phyloP scores from a whole-genome alignment of 2,329 filamentous ascomycete species.

The Fusarium sp. region DNA sequence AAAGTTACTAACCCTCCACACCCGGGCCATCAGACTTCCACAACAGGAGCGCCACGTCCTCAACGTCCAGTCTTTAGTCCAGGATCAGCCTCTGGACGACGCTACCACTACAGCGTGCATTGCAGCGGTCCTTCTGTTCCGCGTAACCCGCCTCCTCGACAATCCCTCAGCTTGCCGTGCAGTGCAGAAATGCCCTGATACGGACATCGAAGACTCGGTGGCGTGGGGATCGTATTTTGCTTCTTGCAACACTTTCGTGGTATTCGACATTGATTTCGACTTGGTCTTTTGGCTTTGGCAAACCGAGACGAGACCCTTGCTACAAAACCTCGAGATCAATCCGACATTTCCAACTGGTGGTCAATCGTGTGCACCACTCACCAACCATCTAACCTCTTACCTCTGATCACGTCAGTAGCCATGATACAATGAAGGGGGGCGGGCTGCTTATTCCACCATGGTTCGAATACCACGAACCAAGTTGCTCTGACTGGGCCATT shows the following conservation, averaged over 20 bases:
- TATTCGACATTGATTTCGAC: background rate
- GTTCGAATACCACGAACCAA: slow-evolving; percentile 33
- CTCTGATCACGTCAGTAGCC: background rate
- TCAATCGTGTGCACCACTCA: background rate
- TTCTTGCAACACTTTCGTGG: slow-evolving; percentile 11
- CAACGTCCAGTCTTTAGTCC: slow-evolving; percentile 20
- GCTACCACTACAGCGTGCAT: slow-evolving; percentile 19
- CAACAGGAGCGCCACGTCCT: slow-evolving; percentile 26
- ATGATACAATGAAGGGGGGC: slow-evolving; percentile 36
- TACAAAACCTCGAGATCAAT: background rate
- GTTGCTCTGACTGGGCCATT: slow-evolving; percentile 44
- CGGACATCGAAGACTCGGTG: slow-evolving; percentile 7
- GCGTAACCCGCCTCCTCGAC: slow-evolving; percentile 15
- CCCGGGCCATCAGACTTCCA: slow-evolving; percentile 5
- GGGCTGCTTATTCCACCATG: slow-evolving; percentile 40
- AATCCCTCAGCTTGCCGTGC: slow-evolving; percentile 1
- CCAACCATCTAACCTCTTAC: background rate
- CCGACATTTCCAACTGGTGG: background rate
- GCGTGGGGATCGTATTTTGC: slow-evolving; percentile 6
- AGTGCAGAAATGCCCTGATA: slow-evolving; percentile 10
- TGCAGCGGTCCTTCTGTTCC: slow-evolving; percentile 9
- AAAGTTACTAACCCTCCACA: slow-evolving; percentile 17
- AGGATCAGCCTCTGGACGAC: slow-evolving; percentile 10
- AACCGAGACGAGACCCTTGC: background rate
- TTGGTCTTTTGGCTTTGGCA: background rate